Evolutionary conservation across 768 basidiomycete genomes (phyloP).

Genomic region (Boletus subcaerulescens): DNA sequence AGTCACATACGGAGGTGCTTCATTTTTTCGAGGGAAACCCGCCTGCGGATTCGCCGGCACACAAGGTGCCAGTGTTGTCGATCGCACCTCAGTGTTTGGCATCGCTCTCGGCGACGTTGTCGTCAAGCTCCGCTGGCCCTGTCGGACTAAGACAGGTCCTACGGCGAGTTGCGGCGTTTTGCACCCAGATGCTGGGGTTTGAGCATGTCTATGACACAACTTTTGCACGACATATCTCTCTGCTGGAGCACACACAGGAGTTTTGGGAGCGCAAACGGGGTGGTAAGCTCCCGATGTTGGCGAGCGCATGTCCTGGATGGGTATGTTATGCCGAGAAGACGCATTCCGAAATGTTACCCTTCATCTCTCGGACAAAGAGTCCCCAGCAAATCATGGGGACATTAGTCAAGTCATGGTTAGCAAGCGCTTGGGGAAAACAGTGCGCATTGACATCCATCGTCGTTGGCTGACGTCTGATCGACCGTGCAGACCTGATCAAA

Average conservation of each 20-base stretch:
- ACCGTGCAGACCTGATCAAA: slow-evolving; percentile 64
- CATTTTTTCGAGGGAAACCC: slow-evolving; percentile 66
- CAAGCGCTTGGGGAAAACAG: slow-evolving; percentile 60
- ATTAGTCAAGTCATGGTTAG: slow-evolving; percentile 89
- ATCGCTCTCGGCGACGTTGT: slow-evolving; percentile 65
- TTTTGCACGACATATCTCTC: slow-evolving; percentile 83
- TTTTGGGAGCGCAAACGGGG: slow-evolving; percentile 66
- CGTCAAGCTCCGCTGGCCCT: slow-evolving; percentile 41
- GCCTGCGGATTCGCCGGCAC: slow-evolving; percentile 33
- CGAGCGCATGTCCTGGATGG: slow-evolving; percentile 98
- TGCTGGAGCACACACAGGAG: slow-evolving; percentile 79
- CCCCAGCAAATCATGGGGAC: slow-evolving; percentile 94
- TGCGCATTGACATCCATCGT: slow-evolving; percentile 38
- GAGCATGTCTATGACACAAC: slow-evolving; percentile 91
- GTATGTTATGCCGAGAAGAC: slow-evolving; percentile 99
- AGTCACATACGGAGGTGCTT: slow-evolving; percentile 92
- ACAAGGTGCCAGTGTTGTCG: slow-evolving; percentile 72
- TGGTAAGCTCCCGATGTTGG: slow-evolving; percentile 75
- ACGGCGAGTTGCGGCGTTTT: slow-evolving; percentile 70
- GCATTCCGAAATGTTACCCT: slow-evolving; percentile 89
- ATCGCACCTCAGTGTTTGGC: slow-evolving; percentile 87
- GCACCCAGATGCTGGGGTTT: slow-evolving; percentile 64
- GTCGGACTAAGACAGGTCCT: slow-evolving; percentile 60
- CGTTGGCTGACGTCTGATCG: slow-evolving; percentile 1
- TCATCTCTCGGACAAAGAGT: slow-evolving; percentile 84